These are phyloP conservation scores for Ustilago xerochloae DNA, from an alignment of 1,284 basidiomycete species.

Conservation along the genomic window DNA sequence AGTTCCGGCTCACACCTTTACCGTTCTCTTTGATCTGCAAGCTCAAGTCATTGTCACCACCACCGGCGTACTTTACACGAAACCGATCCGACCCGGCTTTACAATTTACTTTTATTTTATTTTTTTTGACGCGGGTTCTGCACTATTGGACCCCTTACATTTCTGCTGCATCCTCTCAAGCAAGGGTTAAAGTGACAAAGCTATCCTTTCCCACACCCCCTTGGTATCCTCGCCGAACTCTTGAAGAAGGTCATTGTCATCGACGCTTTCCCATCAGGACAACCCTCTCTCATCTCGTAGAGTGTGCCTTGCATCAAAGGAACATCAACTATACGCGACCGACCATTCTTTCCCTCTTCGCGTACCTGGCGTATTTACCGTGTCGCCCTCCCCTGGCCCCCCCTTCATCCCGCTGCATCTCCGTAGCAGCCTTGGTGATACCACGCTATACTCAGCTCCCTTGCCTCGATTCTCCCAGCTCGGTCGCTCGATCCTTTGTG, in stretches of 20 bases:
- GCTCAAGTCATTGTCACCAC: neutral
- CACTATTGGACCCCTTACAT: slow-evolving; percentile 44
- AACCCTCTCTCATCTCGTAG: neutral
- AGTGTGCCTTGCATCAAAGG: neutral
- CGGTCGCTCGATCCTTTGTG: neutral
- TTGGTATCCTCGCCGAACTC: too few relatives aligned
- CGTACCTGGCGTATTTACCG: neutral
- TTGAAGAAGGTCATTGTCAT: too few relatives aligned
- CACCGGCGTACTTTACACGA: too few relatives aligned
- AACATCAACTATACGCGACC: neutral
- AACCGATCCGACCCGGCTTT: too few relatives aligned
- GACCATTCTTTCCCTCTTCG: neutral
- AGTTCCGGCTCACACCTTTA: too few relatives aligned
- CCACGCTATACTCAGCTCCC: slow-evolving; percentile 1
- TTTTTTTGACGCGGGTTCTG: slow-evolving; percentile 14
- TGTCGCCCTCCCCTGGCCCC: neutral
- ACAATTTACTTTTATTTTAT: neutral
- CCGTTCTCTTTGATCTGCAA: too few relatives aligned
- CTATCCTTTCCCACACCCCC: slow-evolving; percentile 6
- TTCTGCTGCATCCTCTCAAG: slow-evolving; percentile 6
- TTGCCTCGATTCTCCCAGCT: slow-evolving; percentile 9
- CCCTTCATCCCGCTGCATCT: neutral
- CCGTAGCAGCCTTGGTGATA: neutral
- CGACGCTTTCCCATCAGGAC: neutral
- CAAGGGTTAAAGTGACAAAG: neutral